Base-by-base conservation (phyloP, 2,329 filamentous ascomycete genomes). In the Ilyonectria sp. region DNA sequence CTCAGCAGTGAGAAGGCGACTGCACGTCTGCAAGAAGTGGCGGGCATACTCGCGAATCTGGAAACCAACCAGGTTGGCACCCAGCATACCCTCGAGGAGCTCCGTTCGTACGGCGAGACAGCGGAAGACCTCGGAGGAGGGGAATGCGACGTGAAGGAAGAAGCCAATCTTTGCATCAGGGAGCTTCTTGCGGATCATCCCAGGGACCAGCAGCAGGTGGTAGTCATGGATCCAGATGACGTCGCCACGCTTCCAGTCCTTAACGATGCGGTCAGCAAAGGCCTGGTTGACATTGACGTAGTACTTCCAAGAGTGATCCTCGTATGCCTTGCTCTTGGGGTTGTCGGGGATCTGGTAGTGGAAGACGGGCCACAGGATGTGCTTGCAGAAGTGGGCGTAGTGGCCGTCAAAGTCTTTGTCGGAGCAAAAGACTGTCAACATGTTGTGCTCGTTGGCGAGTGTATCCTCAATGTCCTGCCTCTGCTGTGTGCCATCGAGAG, bases 341-440 rank as follows among this genome's bases (percentile, higher is more conserved):
- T 97, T 97, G 79, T 98, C 96, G 0, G 95, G 96, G 67, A 98
- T 97, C 81, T 98, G 95, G 80, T 98, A 98, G 82, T 98, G 95
- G 81, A 98, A 97, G 67, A 98, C 95, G 1, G 95, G 95, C 95
- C 95, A 98, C 7, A 98, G 86, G 62, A 98, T 97, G 77, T 95
- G 94, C 84, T 98, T 98, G 90, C 95, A 98, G 79, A 96, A 98
- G 81, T 98, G 95, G 13, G 92, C 90, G 78, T 98, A 98, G 82
- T 97, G 95, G 1, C 95, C 94, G 76, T 98, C 93, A 78, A 98
- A 94, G 80, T 98, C 95, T 78, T 92, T 94, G 82, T 98, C 95
- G 68, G 90, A 93, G 80, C 93, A 92, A 79, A 92, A 97, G 37
- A 98, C 94, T 2, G 93, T 90, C 71, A 97, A 81, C 75, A 94